Conservation (phyloP, 345 rosid species). For the Aquilaria malaccensis region DNA sequence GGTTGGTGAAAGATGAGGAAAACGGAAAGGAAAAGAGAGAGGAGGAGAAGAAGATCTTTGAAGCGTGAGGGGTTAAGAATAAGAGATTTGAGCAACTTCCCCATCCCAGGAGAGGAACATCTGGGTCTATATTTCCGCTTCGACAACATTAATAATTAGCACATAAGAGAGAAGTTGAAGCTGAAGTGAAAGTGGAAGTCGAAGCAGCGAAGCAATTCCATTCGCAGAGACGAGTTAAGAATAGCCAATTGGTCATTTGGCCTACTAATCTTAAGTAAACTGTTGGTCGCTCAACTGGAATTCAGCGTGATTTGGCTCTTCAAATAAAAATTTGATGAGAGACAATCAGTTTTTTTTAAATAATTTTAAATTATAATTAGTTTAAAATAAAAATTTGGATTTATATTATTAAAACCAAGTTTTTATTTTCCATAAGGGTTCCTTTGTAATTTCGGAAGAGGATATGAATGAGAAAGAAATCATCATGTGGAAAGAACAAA, state of each 20-base stretch:
- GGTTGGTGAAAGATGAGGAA: slow-evolving; percentile 34
- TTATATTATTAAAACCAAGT: too few species aligned
- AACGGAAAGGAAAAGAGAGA: slow-evolving; percentile 35
- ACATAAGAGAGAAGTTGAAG: too few species aligned
- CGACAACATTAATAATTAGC: not conserved
- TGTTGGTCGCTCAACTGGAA: too few species aligned
- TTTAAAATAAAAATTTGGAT: not conserved
- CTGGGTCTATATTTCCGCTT: slow-evolving; percentile 1
- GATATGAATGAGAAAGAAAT: too few species aligned
- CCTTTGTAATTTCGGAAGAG: too few species aligned
- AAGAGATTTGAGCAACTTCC: slow-evolving; percentile 34
- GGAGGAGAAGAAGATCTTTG: slow-evolving; percentile 38
- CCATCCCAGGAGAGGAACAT: not conserved
- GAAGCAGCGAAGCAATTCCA: too few species aligned
- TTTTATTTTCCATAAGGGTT: too few species aligned
- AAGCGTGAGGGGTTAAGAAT: slow-evolving; percentile 31
- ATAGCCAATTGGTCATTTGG: too few species aligned
- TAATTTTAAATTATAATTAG: not conserved
- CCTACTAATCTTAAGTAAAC: too few species aligned
- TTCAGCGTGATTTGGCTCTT: too few species aligned
- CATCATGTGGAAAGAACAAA: too few species aligned
- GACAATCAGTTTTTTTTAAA: not conserved
- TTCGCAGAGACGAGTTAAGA: not conserved
- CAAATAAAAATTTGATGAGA: too few species aligned
- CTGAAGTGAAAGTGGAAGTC: not conserved